Base-by-base conservation (phyloP, 108 stramenopile species). In the Skeletonema tropicum region DNA sequence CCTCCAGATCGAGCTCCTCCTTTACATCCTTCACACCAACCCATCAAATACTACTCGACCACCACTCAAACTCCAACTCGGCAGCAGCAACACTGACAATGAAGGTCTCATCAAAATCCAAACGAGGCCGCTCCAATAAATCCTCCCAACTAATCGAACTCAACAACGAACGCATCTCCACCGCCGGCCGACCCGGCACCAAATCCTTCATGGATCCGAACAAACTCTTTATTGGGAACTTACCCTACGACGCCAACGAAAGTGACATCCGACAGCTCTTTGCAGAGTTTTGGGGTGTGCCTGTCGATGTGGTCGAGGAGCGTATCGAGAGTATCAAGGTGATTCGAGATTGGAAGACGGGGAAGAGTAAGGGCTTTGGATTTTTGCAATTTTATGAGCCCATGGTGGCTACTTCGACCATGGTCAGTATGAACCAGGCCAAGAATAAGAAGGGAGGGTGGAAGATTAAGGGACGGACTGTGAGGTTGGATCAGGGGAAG, bases 271-370 rank as follows among this genome's bases (percentile, higher is more conserved):
- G 7, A 25, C 6, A 29, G 15, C 57, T 70, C 6, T 82, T 87
- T 57, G 68, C 67, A 0, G 25, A 23, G 0, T 58, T 74, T 91
- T 66, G 93, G 93, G 13, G 88, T 64, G 66, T 93, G 0, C 75
- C 88, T 21, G 80, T 77, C 60, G 67, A 74, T 9, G 73, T 59
- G 35, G 75, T 84, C 11, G 70, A 68, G 2, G 69, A 79, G 71
- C n/a, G 77, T 79, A 68, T 74, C 57, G 73, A 64, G 55, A 72
- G 78, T 61, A 70, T 79, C 68, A 65, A 72, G 25, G 38, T 96
- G 10, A 85, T 97, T 57, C 70, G 85, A 25, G 96, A 97, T 66
- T 97, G 94, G 93, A 94, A 89, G 63, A 94, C 94, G 35, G 87
- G 87, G 10, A 60, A 89, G 65, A 89, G 89, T 49, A 95, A 95